Conservation (phyloP, 2,329 filamentous ascomycete species). For the Aspergillus transmontanensis region DNA sequence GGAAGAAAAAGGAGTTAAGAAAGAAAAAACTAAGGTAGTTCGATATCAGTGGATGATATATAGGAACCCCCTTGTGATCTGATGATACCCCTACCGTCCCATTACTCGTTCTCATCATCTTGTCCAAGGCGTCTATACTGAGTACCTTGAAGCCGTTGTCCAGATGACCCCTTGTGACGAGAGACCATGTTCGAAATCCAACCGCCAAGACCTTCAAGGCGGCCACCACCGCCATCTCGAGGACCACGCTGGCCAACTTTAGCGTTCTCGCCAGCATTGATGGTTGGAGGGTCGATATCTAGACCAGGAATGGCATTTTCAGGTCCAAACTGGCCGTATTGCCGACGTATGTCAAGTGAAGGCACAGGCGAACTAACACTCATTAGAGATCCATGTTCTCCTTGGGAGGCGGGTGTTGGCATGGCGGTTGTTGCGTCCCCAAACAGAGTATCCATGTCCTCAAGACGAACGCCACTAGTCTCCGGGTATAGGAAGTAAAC, state of each 20-base stretch:
- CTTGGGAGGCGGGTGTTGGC: conserved; percentile 74
- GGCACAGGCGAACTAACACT: conserved; percentile 76
- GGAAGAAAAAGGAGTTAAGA: neutral
- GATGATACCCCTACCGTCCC: neutral
- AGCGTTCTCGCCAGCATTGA: conserved; percentile 53
- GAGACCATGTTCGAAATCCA: conserved; percentile 71
- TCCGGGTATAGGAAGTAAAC: conserved; percentile 98
- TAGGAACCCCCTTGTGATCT: neutral
- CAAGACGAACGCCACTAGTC: conserved; percentile 89
- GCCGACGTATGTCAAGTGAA: conserved; percentile 69
- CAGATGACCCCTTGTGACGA: conserved; percentile 43
- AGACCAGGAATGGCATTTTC: conserved; percentile 76
- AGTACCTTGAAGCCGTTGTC: conserved; percentile 43
- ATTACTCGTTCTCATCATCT: conserved; percentile 42
- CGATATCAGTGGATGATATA: neutral
- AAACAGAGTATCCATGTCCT: conserved; percentile 95
- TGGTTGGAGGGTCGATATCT: conserved; percentile 75
- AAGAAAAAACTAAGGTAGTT: neutral
- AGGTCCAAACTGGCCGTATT: conserved; percentile 52
- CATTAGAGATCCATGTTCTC: conserved; percentile 82
- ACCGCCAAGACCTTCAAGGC: conserved; percentile 62
- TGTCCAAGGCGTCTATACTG: conserved; percentile 51
- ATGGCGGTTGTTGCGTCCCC: conserved; percentile 86
- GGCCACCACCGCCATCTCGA: conserved; percentile 36
- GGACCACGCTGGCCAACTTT: conserved; percentile 46